Evolutionary conservation across 306 rosid genomes (phyloP).

Genomic region (Sicyos edulis): DNA sequence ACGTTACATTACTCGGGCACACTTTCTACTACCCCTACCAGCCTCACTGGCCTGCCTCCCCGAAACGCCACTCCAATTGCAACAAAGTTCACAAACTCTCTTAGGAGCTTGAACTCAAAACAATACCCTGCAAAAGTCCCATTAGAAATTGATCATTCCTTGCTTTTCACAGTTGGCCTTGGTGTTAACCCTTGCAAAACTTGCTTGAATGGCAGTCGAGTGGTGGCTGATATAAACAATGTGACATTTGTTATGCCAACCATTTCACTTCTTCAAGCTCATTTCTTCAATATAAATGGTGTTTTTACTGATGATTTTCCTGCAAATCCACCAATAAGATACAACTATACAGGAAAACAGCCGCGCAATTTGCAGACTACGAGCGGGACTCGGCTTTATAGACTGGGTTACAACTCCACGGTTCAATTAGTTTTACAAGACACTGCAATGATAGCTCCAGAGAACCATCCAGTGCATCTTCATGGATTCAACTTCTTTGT

Average conservation of each 20-base stretch:
- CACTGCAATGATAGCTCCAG: slow-evolving; percentile 71
- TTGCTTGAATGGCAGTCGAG: slow-evolving; percentile 44
- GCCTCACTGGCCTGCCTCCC: slow-evolving; percentile 50
- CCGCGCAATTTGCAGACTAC: slow-evolving; percentile 47
- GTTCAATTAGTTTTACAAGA: slow-evolving; percentile 75
- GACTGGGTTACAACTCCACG: slow-evolving; percentile 65
- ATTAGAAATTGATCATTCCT: slow-evolving; percentile 49
- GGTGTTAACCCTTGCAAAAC: slow-evolving; percentile 61
- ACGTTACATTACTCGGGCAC: slow-evolving; percentile 46
- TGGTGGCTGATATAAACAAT: slow-evolving; percentile 71
- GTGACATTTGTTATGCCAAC: slow-evolving; percentile 73
- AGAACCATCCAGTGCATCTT: slow-evolving; percentile 80
- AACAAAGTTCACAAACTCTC: slow-evolving; percentile 39
- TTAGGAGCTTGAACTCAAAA: slow-evolving; percentile 58
- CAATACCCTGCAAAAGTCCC: slow-evolving; percentile 66
- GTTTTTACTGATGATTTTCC: slow-evolving; percentile 82
- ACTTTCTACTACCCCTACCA: slow-evolving; percentile 36
- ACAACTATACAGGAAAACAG: slow-evolving; percentile 54
- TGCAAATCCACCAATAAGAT: slow-evolving; percentile 38
- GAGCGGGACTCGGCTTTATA: slow-evolving; percentile 61
- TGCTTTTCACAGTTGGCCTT: slow-evolving; percentile 67
- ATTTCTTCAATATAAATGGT: slow-evolving; percentile 65
- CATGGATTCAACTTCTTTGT: slow-evolving; percentile 84
- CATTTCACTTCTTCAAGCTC: slow-evolving; percentile 70
- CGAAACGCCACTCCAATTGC: slow-evolving; percentile 53